These are phyloP conservation scores for Hirschfeldia incana DNA, from an alignment of 345 rosid species.

Conservation along the genomic window DNA sequence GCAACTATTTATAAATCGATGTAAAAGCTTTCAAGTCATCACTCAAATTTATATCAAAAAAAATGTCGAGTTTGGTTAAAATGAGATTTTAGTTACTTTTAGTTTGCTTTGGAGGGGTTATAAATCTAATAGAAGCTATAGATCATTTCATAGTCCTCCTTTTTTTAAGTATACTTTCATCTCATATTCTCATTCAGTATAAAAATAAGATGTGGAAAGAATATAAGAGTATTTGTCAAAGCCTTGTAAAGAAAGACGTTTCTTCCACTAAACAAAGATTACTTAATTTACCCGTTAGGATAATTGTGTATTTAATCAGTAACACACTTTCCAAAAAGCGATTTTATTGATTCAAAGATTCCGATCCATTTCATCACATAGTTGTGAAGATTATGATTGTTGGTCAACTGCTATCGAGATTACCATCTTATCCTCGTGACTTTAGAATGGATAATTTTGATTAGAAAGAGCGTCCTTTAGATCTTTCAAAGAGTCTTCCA, in stretches of 20 bases:
- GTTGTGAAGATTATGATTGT: conserved; percentile 60
- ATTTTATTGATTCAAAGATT: conserved; percentile 46
- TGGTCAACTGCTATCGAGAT: conserved; percentile 60
- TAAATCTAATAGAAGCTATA: background rate
- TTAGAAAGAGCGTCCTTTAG: too few species aligned
- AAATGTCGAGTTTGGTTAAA: background rate
- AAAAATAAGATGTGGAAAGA: background rate
- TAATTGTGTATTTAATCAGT: background rate
- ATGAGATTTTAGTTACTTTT: background rate
- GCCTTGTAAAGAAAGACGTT: background rate
- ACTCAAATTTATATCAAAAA: background rate
- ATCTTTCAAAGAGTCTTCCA: too few species aligned
- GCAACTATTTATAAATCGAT: background rate
- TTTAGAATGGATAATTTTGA: too few species aligned
- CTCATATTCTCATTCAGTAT: background rate
- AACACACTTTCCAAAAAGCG: background rate
- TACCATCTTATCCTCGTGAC: conserved; percentile 51
- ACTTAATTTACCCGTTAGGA: background rate
- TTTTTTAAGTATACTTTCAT: background rate
- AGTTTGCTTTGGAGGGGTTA: background rate
- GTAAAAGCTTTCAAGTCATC: background rate
- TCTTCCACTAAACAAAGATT: background rate
- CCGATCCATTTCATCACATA: conserved; percentile 51
- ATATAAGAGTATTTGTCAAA: background rate
- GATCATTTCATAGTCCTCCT: background rate